These are phyloP conservation scores for Oryza punctata DNA, from an alignment of 176 grass and related monocot genomes.

Conservation along the genomic window DNA sequence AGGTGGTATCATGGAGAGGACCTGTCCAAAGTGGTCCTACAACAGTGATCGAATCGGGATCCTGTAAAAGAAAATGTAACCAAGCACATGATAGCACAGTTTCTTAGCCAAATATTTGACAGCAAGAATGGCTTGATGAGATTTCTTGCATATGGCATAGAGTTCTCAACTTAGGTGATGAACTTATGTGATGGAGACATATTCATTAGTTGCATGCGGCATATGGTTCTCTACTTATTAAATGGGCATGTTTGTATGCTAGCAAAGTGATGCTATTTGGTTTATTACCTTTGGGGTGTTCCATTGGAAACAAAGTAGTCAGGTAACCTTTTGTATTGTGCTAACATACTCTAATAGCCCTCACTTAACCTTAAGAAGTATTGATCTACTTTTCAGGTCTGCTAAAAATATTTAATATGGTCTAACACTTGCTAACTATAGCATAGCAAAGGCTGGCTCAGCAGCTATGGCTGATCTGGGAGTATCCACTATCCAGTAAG, in stretches of 20 bases:
- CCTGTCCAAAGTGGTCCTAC: conserved; percentile 87
- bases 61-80: conserved; percentile 45
- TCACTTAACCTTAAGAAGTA: neutral
- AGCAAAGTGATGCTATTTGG: neutral
- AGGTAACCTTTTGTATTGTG: neutral
- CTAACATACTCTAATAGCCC: neutral
- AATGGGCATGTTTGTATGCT: neutral
- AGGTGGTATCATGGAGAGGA: conserved; percentile 71
- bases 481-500: neutral
- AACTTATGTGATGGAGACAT: conserved; percentile 13
- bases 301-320: neutral
- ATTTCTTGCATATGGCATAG: neutral
- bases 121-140: neutral
- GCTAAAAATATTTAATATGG: neutral
- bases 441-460: neutral
- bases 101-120: neutral
- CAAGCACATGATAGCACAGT: conserved; percentile 4
- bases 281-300: neutral
- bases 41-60: conserved; percentile 55
- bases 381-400: neutral
- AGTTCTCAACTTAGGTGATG: conserved; percentile 21
- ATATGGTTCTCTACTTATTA: neutral
- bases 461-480: neutral
- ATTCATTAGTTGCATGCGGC: neutral
- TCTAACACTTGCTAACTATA: neutral